Evolutionary conservation across 202 grass and related monocot genomes (phyloP), one percentile per base, ranked within the genome.

Genomic region (Panicum hallii): DNA sequence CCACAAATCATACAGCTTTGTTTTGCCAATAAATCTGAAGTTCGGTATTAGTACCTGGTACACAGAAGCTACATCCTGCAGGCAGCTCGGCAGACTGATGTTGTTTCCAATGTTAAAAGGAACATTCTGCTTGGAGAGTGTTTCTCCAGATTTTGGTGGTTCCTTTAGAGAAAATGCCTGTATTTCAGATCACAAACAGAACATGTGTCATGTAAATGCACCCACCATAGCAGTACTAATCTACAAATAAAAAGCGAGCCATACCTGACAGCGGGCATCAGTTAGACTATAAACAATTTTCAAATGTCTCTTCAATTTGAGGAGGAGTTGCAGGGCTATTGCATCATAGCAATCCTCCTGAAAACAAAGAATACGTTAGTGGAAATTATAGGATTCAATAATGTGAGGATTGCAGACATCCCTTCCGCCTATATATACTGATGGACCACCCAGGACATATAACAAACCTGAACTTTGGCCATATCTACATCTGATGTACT

Each of bases 151-250:
- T 79, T 99, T 99, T 68, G 93, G 90, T 75, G 68, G 76, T 77
- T 99, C 97, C 82, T 95, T 99, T 7, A 93, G 14, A 90, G 91
- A 99, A 94, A 99, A 97, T 85, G 93, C 91, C 97, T 97, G 91
- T 62, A 89, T 72, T 81, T 61, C 28, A 86, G 90, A 89, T 75
- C 46, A 54, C 56, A 70, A 90, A 74, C 20, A 80, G 23, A 82
- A 47, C 67, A 74, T 71, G 55, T 42, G 15, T 92, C 63, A 83
- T 58, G 53, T 7, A 54, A 82, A 78, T 69, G 52, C 17, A 69
- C n/a, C 45, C 13, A 69, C n/a, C 45, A 57, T 42, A 45, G 43
- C 79, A 60, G 19, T 17, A 85, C 77, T 38, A 70, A 73, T 84
- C 3, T 72, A 2, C 52, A 79, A 56, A 75, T 19, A 38, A 22